Base-by-base conservation (phyloP, 2,329 filamentous ascomycete genomes). In the Arthrobotrys conoides region DNA sequence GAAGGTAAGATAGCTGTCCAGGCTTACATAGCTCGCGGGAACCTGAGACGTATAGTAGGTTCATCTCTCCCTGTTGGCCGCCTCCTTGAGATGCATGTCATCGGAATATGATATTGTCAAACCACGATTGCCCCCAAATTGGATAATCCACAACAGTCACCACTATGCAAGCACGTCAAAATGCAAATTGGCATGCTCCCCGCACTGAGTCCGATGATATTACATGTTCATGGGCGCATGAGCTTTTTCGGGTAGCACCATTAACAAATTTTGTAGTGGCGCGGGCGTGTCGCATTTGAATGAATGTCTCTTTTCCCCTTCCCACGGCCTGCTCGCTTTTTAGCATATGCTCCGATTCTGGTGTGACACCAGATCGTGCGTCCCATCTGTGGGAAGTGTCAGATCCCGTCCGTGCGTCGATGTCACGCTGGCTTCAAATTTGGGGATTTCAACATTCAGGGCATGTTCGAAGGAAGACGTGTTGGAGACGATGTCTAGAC, bases 301-400 rank as follows among this genome's bases (percentile, higher is more conserved):
- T 61, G 27, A 36, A 51, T 51, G 33, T 59, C 41, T n/a, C 30
- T 44, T 44, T 24, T 36, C 63, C 61, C 46, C 55, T 51, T 57
- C 22, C 46, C 53, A 53, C 53, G 53, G 68, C 55, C 5, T 38
- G 53, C 68, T 57, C 67, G 66, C 64, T 72, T 72, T 78, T 72
- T 51, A 78, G 75, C 75, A 78, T 78, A 78, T 78, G 68, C 75
- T 72, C 75, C 75, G 75, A 65, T 69, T 57, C 68, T 69, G 46
- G 63, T 72, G 75, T 68, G 68, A 69, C 68, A 41, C 68, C 20
- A 72, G 63, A 78, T 71, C 75, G 75, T 78, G 75, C 51, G 44
- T 65, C 65, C 75, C 68, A 78, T 65, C 63, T 51, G 67, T 64
- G 41, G 18, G 55, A 69, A 36, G 55, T 49, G 64, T 64, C 64